Base-by-base conservation (phyloP, 2,329 filamentous ascomycete genomes). In the Ophioceras dolichostomum region DNA sequence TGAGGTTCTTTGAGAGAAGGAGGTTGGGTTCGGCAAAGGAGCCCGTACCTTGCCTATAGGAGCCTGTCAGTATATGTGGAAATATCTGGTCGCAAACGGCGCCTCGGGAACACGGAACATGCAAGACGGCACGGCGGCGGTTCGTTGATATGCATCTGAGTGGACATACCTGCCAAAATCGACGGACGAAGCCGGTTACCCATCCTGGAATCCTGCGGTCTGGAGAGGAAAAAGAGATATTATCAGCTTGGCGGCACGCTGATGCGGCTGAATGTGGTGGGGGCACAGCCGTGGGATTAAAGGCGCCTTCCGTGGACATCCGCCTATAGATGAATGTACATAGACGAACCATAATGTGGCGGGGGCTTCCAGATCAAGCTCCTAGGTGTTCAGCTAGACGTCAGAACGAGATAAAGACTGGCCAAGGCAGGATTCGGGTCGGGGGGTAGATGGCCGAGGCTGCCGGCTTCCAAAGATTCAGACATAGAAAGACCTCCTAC, bases 291-390 rank as follows among this genome's bases (percentile, higher is more conserved):
- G n/a, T n/a, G n/a, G n/a, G n/a, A n/a, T n/a, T n/a, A n/a, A n/a
- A n/a, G n/a, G n/a, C n/a, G n/a, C n/a, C n/a, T n/a, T n/a, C n/a
- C n/a, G n/a, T n/a, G n/a, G n/a, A n/a, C n/a, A n/a, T n/a, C n/a
- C n/a, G n/a, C n/a, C n/a, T n/a, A n/a, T n/a, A n/a, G n/a, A n/a
- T n/a, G n/a, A n/a, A n/a, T n/a, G n/a, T n/a, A n/a, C n/a, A n/a
- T n/a, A n/a, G n/a, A n/a, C 58, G 44, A 79, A 95, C 89, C 89
- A 56, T 83, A 95, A 56, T 94, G 84, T 47, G 91, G 91, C 43
- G 91, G 91, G 39, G 91, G 89, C 59, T 96, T 98, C 88, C 88
- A 98, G 50, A 98, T 95, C 56, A 98, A 64, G 57, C 87, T 94
- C 62, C 89, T 91, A 45, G 28, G 34, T 32, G 26, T 5, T 22